These are phyloP conservation scores for Vitis hybrid DNA, from an alignment of 177 flowering plant genomes.

Conservation along the genomic window DNA sequence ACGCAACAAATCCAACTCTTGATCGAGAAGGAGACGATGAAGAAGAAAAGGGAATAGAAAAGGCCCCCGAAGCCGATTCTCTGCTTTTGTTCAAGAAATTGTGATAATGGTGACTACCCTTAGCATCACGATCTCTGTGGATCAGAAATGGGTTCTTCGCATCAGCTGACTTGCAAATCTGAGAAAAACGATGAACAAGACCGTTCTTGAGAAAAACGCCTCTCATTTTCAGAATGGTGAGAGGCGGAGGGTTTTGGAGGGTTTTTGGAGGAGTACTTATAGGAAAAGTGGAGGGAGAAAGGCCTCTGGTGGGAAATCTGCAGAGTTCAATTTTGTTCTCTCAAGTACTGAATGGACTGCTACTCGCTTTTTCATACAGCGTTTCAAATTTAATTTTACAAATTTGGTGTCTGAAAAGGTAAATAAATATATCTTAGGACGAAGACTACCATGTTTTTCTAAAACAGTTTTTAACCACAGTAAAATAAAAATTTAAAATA, in stretches of 20 bases:
- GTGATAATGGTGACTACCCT: conserved; percentile 11
- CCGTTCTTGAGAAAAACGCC: conserved; percentile 9
- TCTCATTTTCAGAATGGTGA: conserved; percentile 9
- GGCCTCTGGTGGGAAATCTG: too few species aligned
- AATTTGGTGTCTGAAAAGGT: too few species aligned
- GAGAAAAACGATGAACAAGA: conserved; percentile 9
- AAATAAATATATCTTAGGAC: too few species aligned
- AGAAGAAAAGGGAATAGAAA: conserved; percentile 11
- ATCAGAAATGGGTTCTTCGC: not conserved
- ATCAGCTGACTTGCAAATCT: not conserved
- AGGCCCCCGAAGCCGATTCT: conserved; percentile 10
- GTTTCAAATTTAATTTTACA: too few species aligned
- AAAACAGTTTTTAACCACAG: too few species aligned
- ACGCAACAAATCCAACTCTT: conserved; percentile 31
- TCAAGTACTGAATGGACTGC: too few species aligned
- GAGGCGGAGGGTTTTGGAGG: not conserved
- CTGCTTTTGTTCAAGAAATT: conserved; percentile 14
- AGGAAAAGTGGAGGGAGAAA: too few species aligned
- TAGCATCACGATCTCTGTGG: not conserved
- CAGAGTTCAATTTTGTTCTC: too few species aligned
- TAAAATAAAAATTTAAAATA: too few species aligned
- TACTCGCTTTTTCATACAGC: too few species aligned
- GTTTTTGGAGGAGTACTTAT: not conserved
- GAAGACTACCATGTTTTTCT: too few species aligned
- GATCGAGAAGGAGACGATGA: conserved; percentile 7